Evolutionary conservation across 495 filamentous ascomycete genomes (phyloP).

Genomic region (Neohortaea acidophila): DNA sequence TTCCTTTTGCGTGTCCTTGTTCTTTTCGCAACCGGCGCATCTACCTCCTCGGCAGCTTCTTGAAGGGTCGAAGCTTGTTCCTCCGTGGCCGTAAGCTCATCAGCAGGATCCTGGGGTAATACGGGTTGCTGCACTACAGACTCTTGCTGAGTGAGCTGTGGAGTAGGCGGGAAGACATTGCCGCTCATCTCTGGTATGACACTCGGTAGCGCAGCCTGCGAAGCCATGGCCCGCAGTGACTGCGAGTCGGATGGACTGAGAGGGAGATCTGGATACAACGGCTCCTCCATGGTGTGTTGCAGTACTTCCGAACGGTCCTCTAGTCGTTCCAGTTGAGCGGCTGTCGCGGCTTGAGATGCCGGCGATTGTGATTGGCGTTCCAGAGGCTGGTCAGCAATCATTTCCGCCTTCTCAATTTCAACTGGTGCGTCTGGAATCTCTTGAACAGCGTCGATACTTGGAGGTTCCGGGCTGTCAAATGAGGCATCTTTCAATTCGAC

Average conservation of each 20-base stretch:
- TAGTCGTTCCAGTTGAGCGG: no score
- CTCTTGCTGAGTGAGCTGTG: conserved; percentile 10
- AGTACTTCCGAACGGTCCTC: no score
- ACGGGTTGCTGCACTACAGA: not conserved
- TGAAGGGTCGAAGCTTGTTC: not conserved
- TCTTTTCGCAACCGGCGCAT: not conserved
- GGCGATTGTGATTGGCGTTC: no score
- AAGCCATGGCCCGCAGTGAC: not conserved
- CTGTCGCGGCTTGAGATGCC: no score
- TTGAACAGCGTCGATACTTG: no score
- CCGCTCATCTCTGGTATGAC: not conserved
- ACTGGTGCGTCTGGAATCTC: no score
- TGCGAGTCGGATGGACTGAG: conserved; percentile 6
- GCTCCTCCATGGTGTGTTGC: no score
- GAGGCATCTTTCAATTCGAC: no score
- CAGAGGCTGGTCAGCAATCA: no score
- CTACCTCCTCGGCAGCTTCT: not conserved
- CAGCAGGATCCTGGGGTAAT: not conserved
- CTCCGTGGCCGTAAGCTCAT: not conserved
- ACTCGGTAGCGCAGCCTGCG: not conserved
- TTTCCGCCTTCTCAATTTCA: no score
- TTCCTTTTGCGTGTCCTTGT: conserved; percentile 7
- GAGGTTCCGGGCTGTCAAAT: no score
- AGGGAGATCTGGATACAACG: conserved; percentile 1
- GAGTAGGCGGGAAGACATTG: conserved; percentile 11